phyloP scores from a whole-genome alignment of 2,329 filamentous ascomycete genomes.

The Fusarium sp. region DNA sequence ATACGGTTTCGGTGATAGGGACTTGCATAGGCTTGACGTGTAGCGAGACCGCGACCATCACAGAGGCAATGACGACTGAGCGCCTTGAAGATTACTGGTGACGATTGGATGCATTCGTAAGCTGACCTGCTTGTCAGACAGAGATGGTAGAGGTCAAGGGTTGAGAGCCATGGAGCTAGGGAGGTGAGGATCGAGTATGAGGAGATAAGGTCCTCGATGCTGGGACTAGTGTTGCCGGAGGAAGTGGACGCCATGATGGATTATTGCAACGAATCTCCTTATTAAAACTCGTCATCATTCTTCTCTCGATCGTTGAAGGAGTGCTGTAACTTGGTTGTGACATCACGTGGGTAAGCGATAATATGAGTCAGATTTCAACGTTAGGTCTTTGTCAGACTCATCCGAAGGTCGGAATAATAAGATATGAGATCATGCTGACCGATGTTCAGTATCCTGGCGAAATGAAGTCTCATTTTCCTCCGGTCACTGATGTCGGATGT shows the following conservation, averaged over 20 bases:
- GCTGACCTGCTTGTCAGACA: not conserved
- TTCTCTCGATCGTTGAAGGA: fast-evolving
- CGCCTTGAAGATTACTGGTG: not conserved
- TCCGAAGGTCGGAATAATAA: no score
- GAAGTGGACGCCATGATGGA: not conserved
- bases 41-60: slow-evolving; percentile 18
- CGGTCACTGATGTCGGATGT: no score
- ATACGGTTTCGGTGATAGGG: not conserved
- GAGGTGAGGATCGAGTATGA: slow-evolving; percentile 27
- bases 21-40: slow-evolving; percentile 4
- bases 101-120: not conserved
- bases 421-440: not conserved
- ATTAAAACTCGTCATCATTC: no score
- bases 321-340: fast-evolving
- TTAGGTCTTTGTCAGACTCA: not conserved
- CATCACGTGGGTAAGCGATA: slow-evolving; percentile 1
- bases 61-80: slow-evolving; percentile 17
- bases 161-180: slow-evolving; percentile 26
- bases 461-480: fast-evolving
- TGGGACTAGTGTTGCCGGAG: fast-evolving
- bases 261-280: fast-evolving
- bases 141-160: slow-evolving; percentile 20
- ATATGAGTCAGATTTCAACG: not conserved
- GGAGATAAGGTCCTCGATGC: slow-evolving; percentile 1
- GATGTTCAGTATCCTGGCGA: no score